Evolutionary conservation across 768 basidiomycete species (phyloP), one percentile per base, ranked within the genome.

Genomic region (Russula earlei): DNA sequence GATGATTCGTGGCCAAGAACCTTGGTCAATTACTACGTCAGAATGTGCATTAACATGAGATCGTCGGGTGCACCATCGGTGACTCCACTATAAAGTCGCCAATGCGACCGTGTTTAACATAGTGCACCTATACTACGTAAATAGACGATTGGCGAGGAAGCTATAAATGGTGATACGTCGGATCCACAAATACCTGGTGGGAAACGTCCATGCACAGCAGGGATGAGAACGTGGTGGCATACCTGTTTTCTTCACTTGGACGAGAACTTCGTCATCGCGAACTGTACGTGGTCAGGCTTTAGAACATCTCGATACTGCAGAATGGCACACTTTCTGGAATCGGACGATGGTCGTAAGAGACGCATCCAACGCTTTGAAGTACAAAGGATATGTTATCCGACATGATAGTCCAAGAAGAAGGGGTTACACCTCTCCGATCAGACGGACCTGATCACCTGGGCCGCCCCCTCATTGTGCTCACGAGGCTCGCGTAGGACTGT

Each of bases 1-100:
- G 91, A 76, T 2, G 91, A 91, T 72, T 98, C 95, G 66, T 98
- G 95, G 19, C 95, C 95, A 42, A 97, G 83, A 47, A 92, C 87
- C 91, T 89, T n/a, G 31, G 5, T 20, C 22, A n/a, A n/a, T n/a
- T n/a, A 36, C 17, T 33, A 38, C 34, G 46, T 48, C 24, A 60
- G 59, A 44, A 22, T 12, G 7, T 25, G 45, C 43, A 44, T 54
- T 27, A 46, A 47, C 55, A 42, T 38, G 47, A 5, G 9, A 54
- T 38, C 40, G 22, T 19, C 5, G 56, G 2, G 55, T 65, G 24
- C 64, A 85, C 88, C 85, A 91, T 92, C 0, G 91, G 90, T 36
- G 77, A 77, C 55, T 84, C 71, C 57, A 95, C 87, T 49, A 87
- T 72, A 70, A 86, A 91, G 66, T 88, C 84, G 19, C 82, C 85